Conservation (phyloP, 257 asterid species). For the Ilex asprella region DNA sequence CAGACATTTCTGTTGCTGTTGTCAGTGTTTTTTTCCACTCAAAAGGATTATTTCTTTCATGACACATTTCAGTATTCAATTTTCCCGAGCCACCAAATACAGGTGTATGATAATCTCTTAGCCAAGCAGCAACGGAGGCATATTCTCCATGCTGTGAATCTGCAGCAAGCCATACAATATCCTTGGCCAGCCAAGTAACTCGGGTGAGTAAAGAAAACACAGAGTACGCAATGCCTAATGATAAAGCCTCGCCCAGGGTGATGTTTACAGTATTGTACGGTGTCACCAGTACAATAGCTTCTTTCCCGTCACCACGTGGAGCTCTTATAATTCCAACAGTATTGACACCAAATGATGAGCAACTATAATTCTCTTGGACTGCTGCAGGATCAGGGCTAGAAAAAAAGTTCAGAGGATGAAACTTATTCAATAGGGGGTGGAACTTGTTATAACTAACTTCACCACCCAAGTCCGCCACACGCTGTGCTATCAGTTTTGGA, state of each 20-base stretch:
- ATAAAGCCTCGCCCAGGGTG: conserved; percentile 65
- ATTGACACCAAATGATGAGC: conserved; percentile 62
- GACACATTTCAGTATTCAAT: conserved; percentile 30
- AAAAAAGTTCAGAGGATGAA: conserved; percentile 74
- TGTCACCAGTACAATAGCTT: conserved; percentile 88
- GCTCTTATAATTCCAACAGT: conserved; percentile 92
- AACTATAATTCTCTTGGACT: conserved; percentile 46
- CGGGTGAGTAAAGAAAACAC: conserved; percentile 77
- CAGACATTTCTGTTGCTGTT: conserved; percentile 19
- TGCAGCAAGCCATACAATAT: conserved; percentile 92
- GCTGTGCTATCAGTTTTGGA: conserved; percentile 54
- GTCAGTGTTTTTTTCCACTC: conserved; percentile 12
- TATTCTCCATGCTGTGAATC: conserved; percentile 89
- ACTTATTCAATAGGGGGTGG: conserved; percentile 43
- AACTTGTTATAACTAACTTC: conserved; percentile 80
- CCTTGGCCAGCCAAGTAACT: conserved; percentile 96
- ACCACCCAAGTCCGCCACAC: conserved; percentile 64
- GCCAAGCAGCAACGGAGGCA: conserved; percentile 82
- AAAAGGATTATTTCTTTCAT: conserved; percentile 19
- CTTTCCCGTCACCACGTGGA: conserved; percentile 92
- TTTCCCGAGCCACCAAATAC: conserved; percentile 40
- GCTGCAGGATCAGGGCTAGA: conserved; percentile 55
- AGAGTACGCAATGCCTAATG: conserved; percentile 78
- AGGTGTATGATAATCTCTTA: conserved; percentile 74
- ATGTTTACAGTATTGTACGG: conserved; percentile 71